These are phyloP conservation scores for Inga laurina DNA, from an alignment of 306 rosid species.

Conservation along the genomic window DNA sequence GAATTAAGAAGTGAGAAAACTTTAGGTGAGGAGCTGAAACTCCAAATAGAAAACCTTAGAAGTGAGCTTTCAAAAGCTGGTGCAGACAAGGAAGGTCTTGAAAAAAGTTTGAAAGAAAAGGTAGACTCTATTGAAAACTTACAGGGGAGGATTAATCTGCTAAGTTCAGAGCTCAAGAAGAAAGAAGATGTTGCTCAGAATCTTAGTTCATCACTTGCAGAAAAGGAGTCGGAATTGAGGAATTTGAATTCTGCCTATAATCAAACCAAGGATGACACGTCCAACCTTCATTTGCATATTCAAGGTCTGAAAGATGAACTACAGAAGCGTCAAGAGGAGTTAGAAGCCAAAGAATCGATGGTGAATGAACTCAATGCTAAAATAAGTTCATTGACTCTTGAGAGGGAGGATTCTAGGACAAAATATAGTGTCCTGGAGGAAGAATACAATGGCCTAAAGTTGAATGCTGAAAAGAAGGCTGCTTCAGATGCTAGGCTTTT, in stretches of 20 bases:
- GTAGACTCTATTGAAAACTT: conserved; percentile 30
- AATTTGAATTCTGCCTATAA: conserved; percentile 49
- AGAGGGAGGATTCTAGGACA: conserved; percentile 49
- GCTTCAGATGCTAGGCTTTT: conserved; percentile 58
- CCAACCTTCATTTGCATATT: conserved; percentile 50
- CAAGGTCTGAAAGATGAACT: conserved; percentile 59
- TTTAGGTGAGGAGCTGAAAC: conserved; percentile 57
- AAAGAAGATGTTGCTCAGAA: conserved; percentile 52
- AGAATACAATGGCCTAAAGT: conserved; percentile 57
- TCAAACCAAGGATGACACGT: conserved; percentile 56
- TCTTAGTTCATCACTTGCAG: conserved; percentile 66
- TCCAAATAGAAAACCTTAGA: conserved; percentile 47
- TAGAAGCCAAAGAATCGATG: conserved; percentile 51
- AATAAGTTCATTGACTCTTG: conserved; percentile 49
- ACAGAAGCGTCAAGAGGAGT: conserved; percentile 51
- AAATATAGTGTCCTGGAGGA: conserved; percentile 46
- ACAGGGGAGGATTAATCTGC: conserved; percentile 50
- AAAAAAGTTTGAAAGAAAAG: conserved; percentile 35
- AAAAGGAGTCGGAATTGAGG: conserved; percentile 67
- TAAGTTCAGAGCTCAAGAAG: conserved; percentile 57
- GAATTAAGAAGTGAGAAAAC: conserved; percentile 68
- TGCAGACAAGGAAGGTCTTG: conserved; percentile 52
- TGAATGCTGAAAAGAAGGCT: conserved; percentile 56
- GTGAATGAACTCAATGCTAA: conserved; percentile 58
- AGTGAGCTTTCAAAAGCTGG: conserved; percentile 33